A percentile compares a stretch with the other conserved stretches of the same genome.
Conservation (phyloP, 805 yeast genomes). For the Spathaspora gorwiae region DNA sequence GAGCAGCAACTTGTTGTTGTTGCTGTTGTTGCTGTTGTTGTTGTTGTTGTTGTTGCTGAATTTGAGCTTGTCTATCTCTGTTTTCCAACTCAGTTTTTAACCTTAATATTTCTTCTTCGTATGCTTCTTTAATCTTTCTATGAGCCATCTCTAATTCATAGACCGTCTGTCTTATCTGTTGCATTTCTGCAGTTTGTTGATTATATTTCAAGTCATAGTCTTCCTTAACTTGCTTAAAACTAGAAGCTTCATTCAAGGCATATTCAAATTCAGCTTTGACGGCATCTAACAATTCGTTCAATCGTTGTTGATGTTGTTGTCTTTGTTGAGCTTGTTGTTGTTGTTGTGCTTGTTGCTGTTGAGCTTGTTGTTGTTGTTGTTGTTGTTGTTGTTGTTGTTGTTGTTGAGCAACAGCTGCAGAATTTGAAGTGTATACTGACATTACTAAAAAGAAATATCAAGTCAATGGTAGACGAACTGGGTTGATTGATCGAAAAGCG, state of each 20-base stretch:
- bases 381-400: slow-evolving; percentile 13
- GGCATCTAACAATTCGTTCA: slow-evolving; percentile 84
- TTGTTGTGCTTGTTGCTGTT: slow-evolving; percentile 8
- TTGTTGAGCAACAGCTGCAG: slow-evolving; percentile 20
- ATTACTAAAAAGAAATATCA: slow-evolving; percentile 7
- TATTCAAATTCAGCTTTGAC: slow-evolving; percentile 87
- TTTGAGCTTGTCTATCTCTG: slow-evolving; percentile 61
- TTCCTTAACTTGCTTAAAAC: slow-evolving; percentile 84
- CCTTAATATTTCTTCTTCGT: slow-evolving; percentile 86
- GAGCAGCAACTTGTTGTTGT: slow-evolving; percentile 7
- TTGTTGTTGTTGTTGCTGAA: slow-evolving; percentile 33
- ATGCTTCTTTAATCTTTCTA: slow-evolving; percentile 90
- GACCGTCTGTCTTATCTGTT: slow-evolving; percentile 89
- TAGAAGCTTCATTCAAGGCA: slow-evolving; percentile 79
- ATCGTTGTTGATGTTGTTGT: slow-evolving; percentile 41
- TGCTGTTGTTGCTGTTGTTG: slow-evolving; percentile 19
- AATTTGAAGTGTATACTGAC: slow-evolving; percentile 34
- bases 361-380: slow-evolving; percentile 22
- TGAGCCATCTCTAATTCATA: slow-evolving; percentile 93
- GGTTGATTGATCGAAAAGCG: too few species aligned
- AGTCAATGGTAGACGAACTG: too few species aligned
- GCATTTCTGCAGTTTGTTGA: slow-evolving; percentile 91
- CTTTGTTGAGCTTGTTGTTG: slow-evolving; percentile 19
- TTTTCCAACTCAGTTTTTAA: slow-evolving; percentile 82
- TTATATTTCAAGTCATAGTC: slow-evolving; percentile 85